These are phyloP conservation scores for Lupinus albus DNA, from an alignment of 306 rosid genomes.

Conservation along the genomic window DNA sequence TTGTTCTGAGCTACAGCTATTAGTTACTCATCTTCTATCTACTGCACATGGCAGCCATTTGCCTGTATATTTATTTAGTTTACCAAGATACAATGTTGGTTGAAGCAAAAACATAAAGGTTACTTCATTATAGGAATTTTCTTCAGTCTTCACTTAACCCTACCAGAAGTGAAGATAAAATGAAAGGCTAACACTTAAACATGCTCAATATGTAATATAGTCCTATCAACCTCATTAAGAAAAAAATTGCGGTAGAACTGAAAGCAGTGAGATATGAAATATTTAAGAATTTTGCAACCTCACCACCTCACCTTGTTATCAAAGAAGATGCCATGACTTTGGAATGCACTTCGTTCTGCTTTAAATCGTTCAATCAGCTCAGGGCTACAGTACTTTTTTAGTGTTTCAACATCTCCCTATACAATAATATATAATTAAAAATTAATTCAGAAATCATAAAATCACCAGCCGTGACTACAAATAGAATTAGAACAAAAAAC, in stretches of 20 bases:
- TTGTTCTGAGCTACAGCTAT: constrained; percentile 8
- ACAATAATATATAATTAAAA: constrained; percentile 37
- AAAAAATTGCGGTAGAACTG: constrained; percentile 26
- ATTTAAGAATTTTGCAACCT: constrained; percentile 19
- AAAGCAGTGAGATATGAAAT: constrained; percentile 32
- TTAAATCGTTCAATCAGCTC: constrained; percentile 90
- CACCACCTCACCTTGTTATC: constrained; percentile 88
- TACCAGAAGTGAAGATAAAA: constrained; percentile 13
- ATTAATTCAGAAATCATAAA: constrained; percentile 35
- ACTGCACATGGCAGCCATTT: not conserved
- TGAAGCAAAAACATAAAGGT: constrained; percentile 13
- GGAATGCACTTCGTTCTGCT: constrained; percentile 78
- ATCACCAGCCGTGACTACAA: constrained; percentile 22
- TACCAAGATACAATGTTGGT: too few relatives aligned
- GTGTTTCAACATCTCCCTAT: constrained; percentile 77
- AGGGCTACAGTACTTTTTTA: constrained; percentile 73
- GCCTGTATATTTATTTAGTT: constrained; percentile 5
- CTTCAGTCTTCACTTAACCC: not conserved
- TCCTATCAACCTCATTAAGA: constrained; percentile 11
- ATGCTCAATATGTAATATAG: not conserved
- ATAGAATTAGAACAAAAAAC: constrained; percentile 17
- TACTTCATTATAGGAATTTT: not conserved
- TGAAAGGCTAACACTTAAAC: constrained; percentile 1
- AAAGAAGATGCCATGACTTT: constrained; percentile 74
- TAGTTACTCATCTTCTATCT: not conserved